These are phyloP conservation scores for Calonectria honghensis DNA, from an alignment of 2,329 filamentous ascomycete species.

Conservation along the genomic window DNA sequence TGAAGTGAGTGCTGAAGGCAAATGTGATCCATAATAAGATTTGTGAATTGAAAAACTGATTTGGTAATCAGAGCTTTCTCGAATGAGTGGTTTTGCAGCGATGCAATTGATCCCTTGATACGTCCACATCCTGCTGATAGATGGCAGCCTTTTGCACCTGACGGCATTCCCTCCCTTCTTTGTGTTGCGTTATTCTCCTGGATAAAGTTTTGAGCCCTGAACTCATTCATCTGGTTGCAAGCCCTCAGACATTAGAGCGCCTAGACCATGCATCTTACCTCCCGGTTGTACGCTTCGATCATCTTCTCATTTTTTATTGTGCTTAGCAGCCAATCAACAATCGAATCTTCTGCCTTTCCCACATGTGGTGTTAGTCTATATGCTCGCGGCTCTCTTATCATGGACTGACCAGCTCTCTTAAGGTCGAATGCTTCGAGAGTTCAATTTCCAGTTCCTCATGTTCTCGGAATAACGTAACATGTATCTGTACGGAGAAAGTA, in stretches of 20 bases:
- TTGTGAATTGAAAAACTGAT: not conserved
- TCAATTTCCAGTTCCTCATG: not conserved
- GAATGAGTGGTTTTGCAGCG: not conserved
- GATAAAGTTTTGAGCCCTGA: not conserved
- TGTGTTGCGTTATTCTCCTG: not conserved
- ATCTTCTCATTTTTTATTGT: not conserved
- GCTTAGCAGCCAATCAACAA: not conserved
- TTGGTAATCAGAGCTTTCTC: not conserved
- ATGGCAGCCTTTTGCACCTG: not conserved
- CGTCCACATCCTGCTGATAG: not conserved
- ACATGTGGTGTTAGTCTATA: not conserved
- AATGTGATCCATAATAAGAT: not conserved
- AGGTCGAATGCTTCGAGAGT: not conserved
- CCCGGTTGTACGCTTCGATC: not conserved
- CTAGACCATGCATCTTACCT: not conserved
- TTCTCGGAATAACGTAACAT: not conserved
- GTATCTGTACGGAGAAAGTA: not conserved
- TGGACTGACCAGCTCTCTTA: not conserved
- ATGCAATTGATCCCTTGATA: not conserved
- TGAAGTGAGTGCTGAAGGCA: not conserved
- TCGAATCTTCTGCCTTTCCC: not conserved
- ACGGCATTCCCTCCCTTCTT: not conserved
- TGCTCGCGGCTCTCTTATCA: not conserved
- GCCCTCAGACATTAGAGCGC: not conserved
- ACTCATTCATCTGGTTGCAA: not conserved